Evolutionary conservation across 169 alveolate species (phyloP).

Genomic region (Plasmodium vivax): DNA sequence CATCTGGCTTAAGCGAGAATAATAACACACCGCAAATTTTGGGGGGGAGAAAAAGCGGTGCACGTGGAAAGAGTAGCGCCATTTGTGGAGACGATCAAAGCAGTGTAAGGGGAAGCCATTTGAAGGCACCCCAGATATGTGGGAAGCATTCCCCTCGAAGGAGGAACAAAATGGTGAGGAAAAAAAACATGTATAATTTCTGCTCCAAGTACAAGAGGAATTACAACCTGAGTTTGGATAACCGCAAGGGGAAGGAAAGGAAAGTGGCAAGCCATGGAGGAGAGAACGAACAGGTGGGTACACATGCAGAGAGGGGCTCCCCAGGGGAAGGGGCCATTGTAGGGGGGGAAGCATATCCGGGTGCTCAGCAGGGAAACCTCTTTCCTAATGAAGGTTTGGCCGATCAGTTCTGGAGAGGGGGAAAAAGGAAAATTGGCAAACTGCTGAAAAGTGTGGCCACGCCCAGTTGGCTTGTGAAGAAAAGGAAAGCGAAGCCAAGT

Average conservation of each 20-base stretch:
- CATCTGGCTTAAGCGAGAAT: background rate
- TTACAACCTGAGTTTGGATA: conserved; percentile 45
- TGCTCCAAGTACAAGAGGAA: conserved; percentile 13
- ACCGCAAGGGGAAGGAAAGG: background rate
- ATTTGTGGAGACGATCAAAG: conserved; percentile 1
- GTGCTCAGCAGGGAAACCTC: background rate
- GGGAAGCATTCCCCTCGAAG: background rate
- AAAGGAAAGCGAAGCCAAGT: background rate
- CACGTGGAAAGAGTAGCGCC: background rate
- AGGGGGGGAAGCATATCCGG: background rate
- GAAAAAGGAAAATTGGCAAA: background rate
- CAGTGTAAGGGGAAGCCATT: background rate
- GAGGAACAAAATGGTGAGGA: background rate
- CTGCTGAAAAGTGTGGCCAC: background rate
- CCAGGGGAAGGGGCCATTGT: background rate
- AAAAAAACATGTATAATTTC: conserved; percentile 6
- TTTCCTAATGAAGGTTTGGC: background rate
- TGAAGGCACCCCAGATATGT: background rate
- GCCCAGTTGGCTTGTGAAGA: background rate
- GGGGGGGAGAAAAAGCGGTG: background rate
- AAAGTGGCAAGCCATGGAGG: background rate
- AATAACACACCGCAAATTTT: background rate
- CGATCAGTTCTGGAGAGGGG: background rate
- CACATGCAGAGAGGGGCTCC: background rate
- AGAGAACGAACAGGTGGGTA: background rate